Base-by-base conservation (phyloP, 2,329 filamentous ascomycete species). In the Albophoma yamanashiensis region DNA sequence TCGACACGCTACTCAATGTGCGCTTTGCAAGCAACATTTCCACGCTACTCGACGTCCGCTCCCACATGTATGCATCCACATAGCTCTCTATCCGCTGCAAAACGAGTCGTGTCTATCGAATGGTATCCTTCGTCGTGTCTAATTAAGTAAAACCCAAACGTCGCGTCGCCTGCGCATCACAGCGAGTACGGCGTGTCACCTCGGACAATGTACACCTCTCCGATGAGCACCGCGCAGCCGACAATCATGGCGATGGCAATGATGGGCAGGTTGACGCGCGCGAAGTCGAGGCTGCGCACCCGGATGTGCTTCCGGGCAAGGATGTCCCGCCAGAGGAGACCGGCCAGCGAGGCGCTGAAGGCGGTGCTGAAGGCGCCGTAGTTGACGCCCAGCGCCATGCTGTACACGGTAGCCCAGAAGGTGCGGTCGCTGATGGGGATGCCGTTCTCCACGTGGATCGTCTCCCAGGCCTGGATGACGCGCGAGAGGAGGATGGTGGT, bases 381-480 rank as follows among this genome's bases (percentile, higher is more conserved):
- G 69, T 91, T 91, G 62, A 90, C 85, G 2, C 87, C 87, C 0
- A 91, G 73, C 0, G 88, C 88, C 86, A 91, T 89, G 69, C 82
- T 83, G 70, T 91, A 91, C 0, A 91, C 82, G 0, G 87, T 88
- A 0, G 82, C 88, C 87, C 87, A 90, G 68, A 89, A 89, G 0
- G 82, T 88, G 4, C 87, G 80, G 52, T 89, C 75, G 15, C 76
- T 81, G 57, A 91, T 87, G 0, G 78, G 70, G 1, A 69, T 72
- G 0, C 72, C 71, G 45, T 76, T 79, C 0, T 67, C 59, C 50
- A 12, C 3, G 64, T 87, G 84, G 47, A 91, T 88, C 1, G 74
- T 66, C 63, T 82, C 75, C 88, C 88, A 91, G 0, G 82, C 75
- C 68, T 91, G 88, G 14, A 91, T 82, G 8, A 90, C 81, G 3